Base-by-base conservation (phyloP, 306 rosid genomes). In the Erythrophleum fordii region DNA sequence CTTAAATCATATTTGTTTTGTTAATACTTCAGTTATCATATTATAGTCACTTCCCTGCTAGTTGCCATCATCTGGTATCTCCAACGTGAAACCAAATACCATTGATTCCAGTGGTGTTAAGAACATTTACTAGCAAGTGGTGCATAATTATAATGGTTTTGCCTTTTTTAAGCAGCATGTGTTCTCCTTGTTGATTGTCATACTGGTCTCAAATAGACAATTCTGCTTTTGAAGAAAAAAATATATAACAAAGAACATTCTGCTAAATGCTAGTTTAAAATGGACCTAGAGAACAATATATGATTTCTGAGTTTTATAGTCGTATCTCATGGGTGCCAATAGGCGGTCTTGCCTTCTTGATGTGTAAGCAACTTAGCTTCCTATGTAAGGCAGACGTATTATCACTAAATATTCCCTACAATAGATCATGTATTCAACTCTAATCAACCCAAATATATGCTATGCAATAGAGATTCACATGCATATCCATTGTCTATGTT, bases 111-210 rank as follows among this genome's bases (percentile, higher is more conserved):
- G 22, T 5, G 75, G 41, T 59, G n/a, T 41, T 41, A 58, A 58
- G 8, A 66, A 31, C 26, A 35, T 23, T 18, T n/a, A 76, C 61
- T 14, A 18, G 56, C 22, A 18, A 62, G 13, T 22, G 35, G 61
- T 56, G 35, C 52, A 48, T 77, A 22, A 8, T 20, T 37, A 37
- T 11, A 8, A 49, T 16, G 20, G 76, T 65, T 78, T 55, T 45
- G 72, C 44, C 73, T 48, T 56, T 77, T 72, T 60, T 42, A 41
- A 44, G 80, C 41, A 6, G 41, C 28, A 46, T 29, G 11, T 23
- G 53, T 75, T 58, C 48, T 59, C 72, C 20, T 25, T 16, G 80
- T 45, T 45, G n/a, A 14, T 58, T 29, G 42, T 23, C 14, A 69
- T 23, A 14, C 56, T 69, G 8, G 72, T 35, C 72, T 45, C 11